Evolutionary conservation across 495 filamentous ascomycete species (phyloP).

Genomic region (Penicillium chermesinum): DNA sequence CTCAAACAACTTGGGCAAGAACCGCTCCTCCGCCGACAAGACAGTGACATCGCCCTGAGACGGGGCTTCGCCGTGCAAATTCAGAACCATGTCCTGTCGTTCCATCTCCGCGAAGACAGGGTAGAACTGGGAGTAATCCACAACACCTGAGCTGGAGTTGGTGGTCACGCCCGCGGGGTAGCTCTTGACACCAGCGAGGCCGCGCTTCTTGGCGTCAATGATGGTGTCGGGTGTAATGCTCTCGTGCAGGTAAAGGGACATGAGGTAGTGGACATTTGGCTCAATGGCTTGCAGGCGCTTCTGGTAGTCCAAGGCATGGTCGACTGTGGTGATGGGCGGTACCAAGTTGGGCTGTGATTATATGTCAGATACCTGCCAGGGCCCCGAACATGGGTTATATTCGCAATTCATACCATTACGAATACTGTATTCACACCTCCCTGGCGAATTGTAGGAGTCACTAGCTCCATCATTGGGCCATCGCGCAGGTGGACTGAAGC

Average conservation of each 20-base stretch:
- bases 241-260: constrained; percentile 83
- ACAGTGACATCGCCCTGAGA: constrained; percentile 55
- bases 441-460: constrained; percentile 65
- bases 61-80: constrained; percentile 58
- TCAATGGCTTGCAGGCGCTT: constrained; percentile 60
- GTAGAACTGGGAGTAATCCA: constrained; percentile 65
- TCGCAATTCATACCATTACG: constrained; percentile 63
- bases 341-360: constrained; percentile 55
- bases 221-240: constrained; percentile 75
- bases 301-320: constrained; percentile 71
- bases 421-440: constrained; percentile 76
- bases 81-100: constrained; percentile 56
- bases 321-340: constrained; percentile 71
- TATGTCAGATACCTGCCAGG: constrained; percentile 12
- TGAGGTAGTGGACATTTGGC: constrained; percentile 71
- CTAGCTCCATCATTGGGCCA: constrained; percentile 75
- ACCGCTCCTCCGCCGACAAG: constrained; percentile 73
- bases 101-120: constrained; percentile 80
- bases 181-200: constrained; percentile 49
- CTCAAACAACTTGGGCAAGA: constrained; percentile 68
- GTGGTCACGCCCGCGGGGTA: constrained; percentile 71
- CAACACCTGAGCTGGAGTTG: constrained; percentile 76
- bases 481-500: constrained; percentile 64
- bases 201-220: constrained; percentile 57
- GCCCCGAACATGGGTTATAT: background rate